These are phyloP conservation scores for Colletotrichum musicola DNA, from an alignment of 2,329 filamentous ascomycete genomes.

Conservation along the genomic window DNA sequence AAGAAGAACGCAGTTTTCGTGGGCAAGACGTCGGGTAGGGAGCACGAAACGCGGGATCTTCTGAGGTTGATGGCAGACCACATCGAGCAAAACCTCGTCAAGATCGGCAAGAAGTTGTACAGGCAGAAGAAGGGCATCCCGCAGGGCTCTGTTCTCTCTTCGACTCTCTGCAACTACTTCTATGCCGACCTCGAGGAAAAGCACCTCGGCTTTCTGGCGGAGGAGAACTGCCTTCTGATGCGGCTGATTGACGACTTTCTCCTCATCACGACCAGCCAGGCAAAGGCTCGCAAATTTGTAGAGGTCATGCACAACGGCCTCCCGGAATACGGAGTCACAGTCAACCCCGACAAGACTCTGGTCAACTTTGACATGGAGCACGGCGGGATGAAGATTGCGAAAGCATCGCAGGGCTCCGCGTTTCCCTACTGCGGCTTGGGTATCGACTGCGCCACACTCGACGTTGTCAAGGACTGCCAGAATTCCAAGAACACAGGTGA, in stretches of 20 bases:
- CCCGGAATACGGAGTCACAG: conserved; percentile 81
- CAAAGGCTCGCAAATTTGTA: conserved; percentile 79
- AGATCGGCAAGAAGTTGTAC: conserved; percentile 89
- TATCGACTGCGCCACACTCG: conserved; percentile 81
- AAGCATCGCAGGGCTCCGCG: conserved; percentile 52
- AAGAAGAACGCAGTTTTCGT: conserved; percentile 83
- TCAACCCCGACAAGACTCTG: conserved; percentile 84
- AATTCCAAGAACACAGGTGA: conserved; percentile 64
- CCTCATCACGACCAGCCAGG: conserved; percentile 79
- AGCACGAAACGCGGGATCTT: conserved; percentile 69
- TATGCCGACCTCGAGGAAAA: conserved; percentile 87
- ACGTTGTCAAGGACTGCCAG: conserved; percentile 77
- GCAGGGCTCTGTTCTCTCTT: conserved; percentile 91
- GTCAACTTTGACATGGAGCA: conserved; percentile 82
- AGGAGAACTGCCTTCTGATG: conserved; percentile 74
- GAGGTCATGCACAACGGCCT: conserved; percentile 84
- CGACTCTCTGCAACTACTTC: conserved; percentile 92
- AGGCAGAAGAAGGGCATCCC: conserved; percentile 91
- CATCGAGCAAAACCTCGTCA: conserved; percentile 86
- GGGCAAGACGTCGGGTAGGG: conserved; percentile 71
- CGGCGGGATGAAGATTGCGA: conserved; percentile 63
- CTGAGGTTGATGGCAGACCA: conserved; percentile 82
- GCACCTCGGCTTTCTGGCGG: conserved; percentile 74
- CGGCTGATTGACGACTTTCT: conserved; percentile 94
- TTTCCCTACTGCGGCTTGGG: conserved; percentile 92